Evolutionary conservation across 805 yeast genomes (phyloP), one percentile per base, ranked within the genome.

Genomic region (Millerozyma miso): DNA sequence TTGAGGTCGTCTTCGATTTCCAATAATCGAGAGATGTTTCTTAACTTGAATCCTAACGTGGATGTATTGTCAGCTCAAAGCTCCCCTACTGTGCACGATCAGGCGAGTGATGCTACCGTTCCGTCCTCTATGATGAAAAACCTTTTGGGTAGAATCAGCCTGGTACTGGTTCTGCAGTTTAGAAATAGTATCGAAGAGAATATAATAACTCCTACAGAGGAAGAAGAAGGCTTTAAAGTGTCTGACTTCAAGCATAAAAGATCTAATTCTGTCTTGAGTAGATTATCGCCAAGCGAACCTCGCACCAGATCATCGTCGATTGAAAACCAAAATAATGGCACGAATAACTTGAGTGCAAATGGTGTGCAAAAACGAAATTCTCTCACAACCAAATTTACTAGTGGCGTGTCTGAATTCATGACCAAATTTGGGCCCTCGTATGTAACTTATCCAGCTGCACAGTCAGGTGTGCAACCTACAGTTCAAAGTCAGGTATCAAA

Each of bases 401-500:
- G 48, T n/a, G 74, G 75, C 1, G 67, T 70, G 6, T 47, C 64
- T 13, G 74, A 70, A 43, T 63, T 70, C 35, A 69, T 70, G 71
- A 67, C 67, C 13, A 69, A 66, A 44, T 54, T 69, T 18, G 34
- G 34, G 7, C 29, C 29, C 10, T 23, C 29, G 6, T 23, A 23
- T 10, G 29, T 6, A 23, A 23, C 29, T 10, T 10, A 6, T 23
- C 68, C 66, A 46, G 38, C 42, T 19, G 17, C 42, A 4, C 37
- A 31, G 19, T 23, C 17, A 19, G 39, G 39, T 37, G 15, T 33
- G 13, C 39, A 15, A 14, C 38, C 32, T 32, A 29, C 29, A 16
- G 34, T 37, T 23, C 51, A 54, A 19, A 50, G 48, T 31, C 53
- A 49, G 37, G 43, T 43, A 4, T 62, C 71, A 4, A 60, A 54